Evolutionary conservation across 805 yeast genomes (phyloP), one percentile per base, ranked within the genome.

Genomic region (Jamesozyma piceae): DNA sequence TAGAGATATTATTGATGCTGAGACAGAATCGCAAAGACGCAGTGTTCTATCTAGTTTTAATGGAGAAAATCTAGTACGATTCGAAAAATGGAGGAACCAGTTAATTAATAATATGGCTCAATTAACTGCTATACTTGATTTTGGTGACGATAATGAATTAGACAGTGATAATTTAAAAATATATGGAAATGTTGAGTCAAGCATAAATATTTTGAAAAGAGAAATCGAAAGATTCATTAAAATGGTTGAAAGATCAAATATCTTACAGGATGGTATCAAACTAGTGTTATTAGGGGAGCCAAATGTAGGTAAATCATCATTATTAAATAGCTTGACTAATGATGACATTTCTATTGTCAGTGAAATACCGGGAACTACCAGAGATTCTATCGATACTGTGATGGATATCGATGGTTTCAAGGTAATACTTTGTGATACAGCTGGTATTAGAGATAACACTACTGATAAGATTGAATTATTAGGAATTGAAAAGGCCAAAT

Each of bases 241-340:
- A 13, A 75, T 69, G 52, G 74, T 80, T 4, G 67, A 68, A 32
- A 64, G 76, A 42, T 74, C 86, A 0, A 83, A 79, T 49, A 65
- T 89, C 1, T 60, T 90, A 14, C 61, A 80, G 33, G 68, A 73
- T 20, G 98, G 98, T 1, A 77, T 90, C 24, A 76, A 75, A 44
- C 53, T 89, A 21, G 77, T 81, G 0, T 65, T 92, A 9, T 49
- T 89, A 13, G 98, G 98, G 0, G 92, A 95, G 5, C 96, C 98
- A 1, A 92, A 92, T 61, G 96, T 95, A 1, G 98, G 98, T 0
- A 92, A 92, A 58, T 88, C 96, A 3, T 85, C 95, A 1, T 63
- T 92, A 10, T 62, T 92, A 40, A 92, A 92, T 54, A 55, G 65
- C n/a, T 60, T 92, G 6, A 86, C 89, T 0, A 72, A 79, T 45